Evolutionary conservation across 192 early-diverging fungal species (phyloP), one percentile per base, ranked within the genome.

Genomic region (Linnemannia zychae): DNA sequence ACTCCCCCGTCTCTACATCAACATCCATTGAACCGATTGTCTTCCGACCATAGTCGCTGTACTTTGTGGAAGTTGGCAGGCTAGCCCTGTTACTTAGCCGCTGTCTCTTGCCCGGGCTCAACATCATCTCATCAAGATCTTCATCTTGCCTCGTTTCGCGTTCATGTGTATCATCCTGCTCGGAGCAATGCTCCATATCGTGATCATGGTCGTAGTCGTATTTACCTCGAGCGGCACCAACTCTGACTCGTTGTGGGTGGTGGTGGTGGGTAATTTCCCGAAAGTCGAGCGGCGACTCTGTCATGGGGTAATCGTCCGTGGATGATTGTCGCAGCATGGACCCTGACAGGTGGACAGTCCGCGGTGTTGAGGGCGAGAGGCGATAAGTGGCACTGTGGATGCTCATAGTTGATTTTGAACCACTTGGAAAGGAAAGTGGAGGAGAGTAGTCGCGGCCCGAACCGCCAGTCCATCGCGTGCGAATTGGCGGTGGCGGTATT

Each of bases 351-450:
- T 52, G 77, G 17, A 20, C 18, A n/a, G 83, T 76, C 16, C 83
- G 83, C 15, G 83, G 83, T 17, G 83, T 85, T 0, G 83, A 47
- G 47, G 77, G 83, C 34, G 83, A 85, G 16, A 68, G 49, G 20
- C 74, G 33, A 33, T 48, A 38, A 36, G 68, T 67, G 36, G 67
- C 72, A 24, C 76, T 78, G 12, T 52, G 70, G 20, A 38, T 22
- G n/a, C 81, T 65, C 7, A 67, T 20, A 3, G 66, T 33, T 12
- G 48, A 22, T 37, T 34, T 71, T 4, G 75, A 77, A 24, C 69
- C 70, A 38, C 71, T 77, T 28, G 76, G 65, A 40, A 37, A 71
- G 47, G 75, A 47, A 16, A 78, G 72, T 9, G 81, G 71, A 0
- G 82, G 72, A 52, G 73, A 77, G 17, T 60, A 65, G 13, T 71